phyloP scores from a whole-genome alignment of 75 land plant genomes.

The Selaginella tamariscina region DNA sequence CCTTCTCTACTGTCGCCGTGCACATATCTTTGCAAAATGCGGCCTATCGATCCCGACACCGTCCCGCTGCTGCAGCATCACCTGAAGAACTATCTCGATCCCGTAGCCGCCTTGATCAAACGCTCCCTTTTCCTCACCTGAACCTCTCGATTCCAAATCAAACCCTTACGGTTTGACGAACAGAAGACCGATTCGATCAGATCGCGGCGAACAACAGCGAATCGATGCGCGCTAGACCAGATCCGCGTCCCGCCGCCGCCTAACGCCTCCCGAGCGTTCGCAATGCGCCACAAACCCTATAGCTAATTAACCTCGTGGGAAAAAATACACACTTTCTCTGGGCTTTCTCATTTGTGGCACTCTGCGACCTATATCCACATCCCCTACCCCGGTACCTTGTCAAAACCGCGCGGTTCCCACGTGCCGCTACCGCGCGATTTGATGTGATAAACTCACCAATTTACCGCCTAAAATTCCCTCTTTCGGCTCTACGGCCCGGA shows the following conservation, averaged over 20 bases:
- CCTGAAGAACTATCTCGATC: neutral
- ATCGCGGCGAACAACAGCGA: neutral
- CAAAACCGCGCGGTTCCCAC: neutral
- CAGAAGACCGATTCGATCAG: too few species aligned
- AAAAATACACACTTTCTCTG: neutral
- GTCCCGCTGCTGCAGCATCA: neutral
- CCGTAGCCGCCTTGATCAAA: neutral
- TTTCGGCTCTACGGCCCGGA: neutral
- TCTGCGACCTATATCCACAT: neutral
- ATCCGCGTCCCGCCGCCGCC: neutral
- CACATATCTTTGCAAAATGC: neutral
- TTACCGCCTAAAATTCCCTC: neutral
- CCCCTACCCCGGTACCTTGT: neutral
- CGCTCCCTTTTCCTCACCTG: neutral
- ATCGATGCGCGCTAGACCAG: neutral
- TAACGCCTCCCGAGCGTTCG: neutral
- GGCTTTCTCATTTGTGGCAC: conserved; percentile 1
- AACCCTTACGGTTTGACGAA: too few species aligned
- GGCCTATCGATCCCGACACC: too few species aligned
- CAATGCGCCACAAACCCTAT: neutral
- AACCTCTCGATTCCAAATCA: neutral
- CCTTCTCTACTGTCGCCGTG: neutral
- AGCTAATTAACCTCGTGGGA: too few species aligned
- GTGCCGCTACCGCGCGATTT: neutral
- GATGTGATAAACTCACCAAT: neutral